Evolutionary conservation across 1,284 basidiomycete species (phyloP).

Genomic region (Leccinum colubrinum): DNA sequence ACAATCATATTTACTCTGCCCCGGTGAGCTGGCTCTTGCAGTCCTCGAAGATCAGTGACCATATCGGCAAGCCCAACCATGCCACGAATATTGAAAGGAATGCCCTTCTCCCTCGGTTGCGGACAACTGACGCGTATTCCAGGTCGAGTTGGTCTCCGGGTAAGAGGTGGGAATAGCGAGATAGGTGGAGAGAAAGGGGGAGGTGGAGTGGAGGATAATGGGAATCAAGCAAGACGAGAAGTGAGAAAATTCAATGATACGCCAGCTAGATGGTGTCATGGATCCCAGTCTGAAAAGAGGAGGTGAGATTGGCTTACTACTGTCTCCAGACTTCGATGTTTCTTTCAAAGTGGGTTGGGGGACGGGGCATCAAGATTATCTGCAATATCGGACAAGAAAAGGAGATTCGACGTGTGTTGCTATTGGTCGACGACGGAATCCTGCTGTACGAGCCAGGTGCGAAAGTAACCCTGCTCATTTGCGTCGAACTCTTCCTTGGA

Average conservation of each 20-base stretch:
- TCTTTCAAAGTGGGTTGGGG: too few species aligned
- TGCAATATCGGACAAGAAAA: neutral
- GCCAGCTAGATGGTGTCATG: slow-evolving; percentile 56
- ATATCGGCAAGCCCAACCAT: too few species aligned
- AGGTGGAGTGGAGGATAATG: slow-evolving; percentile 73
- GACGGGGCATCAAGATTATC: too few species aligned
- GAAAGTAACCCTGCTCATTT: slow-evolving; percentile 80
- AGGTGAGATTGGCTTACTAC: too few species aligned
- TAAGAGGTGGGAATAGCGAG: slow-evolving; percentile 30
- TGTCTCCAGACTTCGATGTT: too few species aligned
- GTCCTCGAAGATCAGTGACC: too few species aligned
- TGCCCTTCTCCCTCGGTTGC: too few species aligned
- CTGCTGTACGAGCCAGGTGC: slow-evolving; percentile 68
- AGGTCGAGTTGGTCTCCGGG: neutral
- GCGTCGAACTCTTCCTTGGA: slow-evolving; percentile 83
- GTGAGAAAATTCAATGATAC: slow-evolving; percentile 28
- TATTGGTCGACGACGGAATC: slow-evolving; percentile 54
- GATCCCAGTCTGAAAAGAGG: slow-evolving; percentile 5
- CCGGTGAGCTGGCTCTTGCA: too few species aligned
- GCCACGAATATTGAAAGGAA: too few species aligned
- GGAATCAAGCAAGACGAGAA: slow-evolving; percentile 84
- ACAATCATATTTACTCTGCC: too few species aligned
- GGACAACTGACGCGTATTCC: too few species aligned
- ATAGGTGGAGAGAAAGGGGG: slow-evolving; percentile 40
- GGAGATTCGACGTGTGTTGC: neutral